These are phyloP conservation scores for Claviceps pusilla DNA, from an alignment of 2,329 filamentous ascomycete species.

Conservation along the genomic window DNA sequence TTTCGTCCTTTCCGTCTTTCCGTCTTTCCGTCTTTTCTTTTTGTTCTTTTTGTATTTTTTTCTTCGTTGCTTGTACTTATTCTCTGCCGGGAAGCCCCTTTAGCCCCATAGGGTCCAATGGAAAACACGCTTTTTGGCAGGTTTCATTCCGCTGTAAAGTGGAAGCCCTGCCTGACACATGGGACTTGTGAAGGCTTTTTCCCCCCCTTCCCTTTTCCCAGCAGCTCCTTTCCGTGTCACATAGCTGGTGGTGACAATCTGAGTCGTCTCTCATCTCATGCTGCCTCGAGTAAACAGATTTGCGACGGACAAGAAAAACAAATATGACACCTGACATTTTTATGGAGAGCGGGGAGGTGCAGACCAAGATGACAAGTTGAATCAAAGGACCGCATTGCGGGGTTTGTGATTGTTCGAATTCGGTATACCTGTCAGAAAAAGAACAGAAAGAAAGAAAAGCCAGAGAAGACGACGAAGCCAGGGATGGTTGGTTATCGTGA, in stretches of 20 bases:
- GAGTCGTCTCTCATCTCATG: not conserved
- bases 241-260: not conserved
- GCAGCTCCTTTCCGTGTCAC: not conserved
- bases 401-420: not conserved
- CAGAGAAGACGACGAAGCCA: not conserved
- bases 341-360: no score
- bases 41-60: no score
- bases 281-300: not conserved
- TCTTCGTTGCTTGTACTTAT: not conserved
- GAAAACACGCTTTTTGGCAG: not conserved
- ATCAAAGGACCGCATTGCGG: not conserved
- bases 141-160: not conserved
- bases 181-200: not conserved
- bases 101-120: not conserved
- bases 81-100: not conserved
- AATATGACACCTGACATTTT: not conserved
- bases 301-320: not conserved
- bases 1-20: no score
- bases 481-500: not conserved
- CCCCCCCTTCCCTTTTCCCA: not conserved
- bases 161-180: not conserved
- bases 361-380: not conserved
- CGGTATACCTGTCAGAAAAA: not conserved
- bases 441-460: no score
- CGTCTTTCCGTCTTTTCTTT: no score